Evolutionary conservation across 805 yeast genomes (phyloP), one percentile per base, ranked within the genome.

Genomic region (Pichia manshurica): DNA sequence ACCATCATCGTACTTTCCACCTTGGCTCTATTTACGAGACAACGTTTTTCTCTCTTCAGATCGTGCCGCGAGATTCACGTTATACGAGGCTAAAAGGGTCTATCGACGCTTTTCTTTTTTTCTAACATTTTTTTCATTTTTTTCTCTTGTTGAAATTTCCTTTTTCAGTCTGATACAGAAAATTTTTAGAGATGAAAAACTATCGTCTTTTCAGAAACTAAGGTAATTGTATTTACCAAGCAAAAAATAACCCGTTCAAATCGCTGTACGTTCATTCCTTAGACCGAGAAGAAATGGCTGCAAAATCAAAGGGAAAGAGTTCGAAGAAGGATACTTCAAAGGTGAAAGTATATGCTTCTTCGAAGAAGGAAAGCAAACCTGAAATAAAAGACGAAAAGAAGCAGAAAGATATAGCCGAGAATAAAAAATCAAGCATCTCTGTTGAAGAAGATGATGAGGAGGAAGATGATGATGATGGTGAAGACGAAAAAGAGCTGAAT

Each of bases 301-400:
- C 40, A 17, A 49, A 49, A 23, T 36, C n/a, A 5, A 43, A 37
- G 37, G 47, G 40, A 23, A 39, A 25, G 29, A 32, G 25, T 28
- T 23, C 42, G 12, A 31, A 45, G 20, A 77, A 77, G 49, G 67
- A 79, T 53, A 73, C 80, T 53, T 60, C 64, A 78, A 65, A 85
- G 81, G 44, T 74, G 72, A 6, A 8, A 22, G 44, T 13, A 8
- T 8, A 8, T 3, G 28, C 13, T 8, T 10, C 25, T 10, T 66
- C 40, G 73, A 71, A 21, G 73, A 70, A 33, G 73, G 67, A 42
- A 74, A 64, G 41, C 67, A 39, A 25, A 33, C 9, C 6, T 7
- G 40, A 7, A 5, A 33, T 63, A 43, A 67, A 61, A 22, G 72
- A 66, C 3, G 28, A 20, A 2, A 23, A 15, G 9, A 32, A 17